Evolutionary conservation across 176 grass and related monocot species (phyloP), one percentile per base, ranked within the genome.

Genomic region (Microstegium vimineum): DNA sequence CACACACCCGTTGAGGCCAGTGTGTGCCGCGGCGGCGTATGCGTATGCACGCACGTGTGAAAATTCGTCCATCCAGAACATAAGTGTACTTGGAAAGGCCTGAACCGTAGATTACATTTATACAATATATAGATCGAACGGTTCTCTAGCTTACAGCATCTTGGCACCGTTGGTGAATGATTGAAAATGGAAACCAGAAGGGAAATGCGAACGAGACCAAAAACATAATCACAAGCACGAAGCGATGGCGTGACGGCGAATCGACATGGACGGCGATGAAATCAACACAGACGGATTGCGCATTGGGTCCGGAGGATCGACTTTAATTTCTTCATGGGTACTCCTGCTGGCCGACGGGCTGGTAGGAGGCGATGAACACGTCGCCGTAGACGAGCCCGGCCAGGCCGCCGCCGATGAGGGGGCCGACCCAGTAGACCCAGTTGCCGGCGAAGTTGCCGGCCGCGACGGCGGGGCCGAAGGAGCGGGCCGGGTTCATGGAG

Each of bases 371-470:
- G 73, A 97, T 92, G 83, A 97, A 94, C 57, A 97, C 79, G 81
- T 94, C 91, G 10, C 87, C 94, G 54, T 94, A 94, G 76, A 97
- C 41, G 25, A 97, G 85, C 68, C 91, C 91, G 4, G 89, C 91
- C 8, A 97, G 80, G 60, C 90, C 94, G n/a, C 94, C 94, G 0
- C 90, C 92, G 30, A 97, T 71, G 4, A 94, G 94, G 2, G 94
- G 94, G 3, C 94, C 94, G 41, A 97, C 90, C 92, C 94, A 97
- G 83, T 97, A 97, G 27, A 97, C 90, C 94, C 90, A 97, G 88
- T 97, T 92, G 4, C 92, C 90, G 10, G 94, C 79, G 28, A 97
- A 97, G 92, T 94, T 80, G n/a, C 94, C 91, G 0, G 89, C 86
- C 0, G 59, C 92, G 4, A 89, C 94, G 33, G 94, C 90, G 1